These are phyloP conservation scores for Tympanopsis confertula DNA, from an alignment of 2,329 filamentous ascomycete species.

Conservation along the genomic window DNA sequence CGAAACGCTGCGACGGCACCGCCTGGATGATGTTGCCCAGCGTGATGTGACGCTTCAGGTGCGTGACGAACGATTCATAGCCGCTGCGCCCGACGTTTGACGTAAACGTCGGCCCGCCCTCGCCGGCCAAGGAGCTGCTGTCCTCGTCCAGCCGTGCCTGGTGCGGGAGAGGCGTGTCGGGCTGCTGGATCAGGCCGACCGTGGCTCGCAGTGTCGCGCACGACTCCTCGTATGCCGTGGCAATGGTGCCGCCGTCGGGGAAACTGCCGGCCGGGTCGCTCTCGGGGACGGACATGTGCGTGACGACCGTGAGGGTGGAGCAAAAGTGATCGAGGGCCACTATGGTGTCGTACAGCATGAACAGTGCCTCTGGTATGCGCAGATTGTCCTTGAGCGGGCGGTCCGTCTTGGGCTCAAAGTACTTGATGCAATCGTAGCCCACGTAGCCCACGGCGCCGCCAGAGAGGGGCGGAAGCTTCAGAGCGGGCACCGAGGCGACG, in stretches of 20 bases:
- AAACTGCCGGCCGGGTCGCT: no score
- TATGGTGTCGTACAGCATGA: constrained; percentile 94
- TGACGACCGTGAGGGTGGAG: constrained; percentile 84
- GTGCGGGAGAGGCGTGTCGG: constrained; percentile 65
- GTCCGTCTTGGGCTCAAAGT: constrained; percentile 95
- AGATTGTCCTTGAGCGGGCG: constrained; percentile 80
- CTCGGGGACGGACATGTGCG: constrained; percentile 66
- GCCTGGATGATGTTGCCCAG: constrained; percentile 94
- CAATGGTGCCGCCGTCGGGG: constrained; percentile 44
- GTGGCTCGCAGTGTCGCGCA: constrained; percentile 51
- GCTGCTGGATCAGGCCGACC: constrained; percentile 60
- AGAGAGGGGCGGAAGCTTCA: constrained; percentile 74
- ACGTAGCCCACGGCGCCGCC: constrained; percentile 94
- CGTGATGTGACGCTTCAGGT: constrained; percentile 80
- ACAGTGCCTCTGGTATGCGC: constrained; percentile 81
- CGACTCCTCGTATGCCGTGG: constrained; percentile 59
- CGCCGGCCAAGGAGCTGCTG: no score
- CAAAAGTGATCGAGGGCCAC: constrained; percentile 92
- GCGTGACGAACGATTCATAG: constrained; percentile 81
- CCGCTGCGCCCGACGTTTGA: constrained; percentile 85
- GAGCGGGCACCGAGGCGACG: constrained; percentile 71
- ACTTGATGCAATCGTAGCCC: constrained; percentile 91
- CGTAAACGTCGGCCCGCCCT: constrained; percentile 64
- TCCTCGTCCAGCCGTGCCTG: constrained; percentile 63
- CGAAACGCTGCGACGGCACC: constrained; percentile 86